A percentile compares a stretch with the other conserved stretches of the same genome.
phyloP scores from a whole-genome alignment of 345 rosid genomes.

The Clarkia xantiana region DNA sequence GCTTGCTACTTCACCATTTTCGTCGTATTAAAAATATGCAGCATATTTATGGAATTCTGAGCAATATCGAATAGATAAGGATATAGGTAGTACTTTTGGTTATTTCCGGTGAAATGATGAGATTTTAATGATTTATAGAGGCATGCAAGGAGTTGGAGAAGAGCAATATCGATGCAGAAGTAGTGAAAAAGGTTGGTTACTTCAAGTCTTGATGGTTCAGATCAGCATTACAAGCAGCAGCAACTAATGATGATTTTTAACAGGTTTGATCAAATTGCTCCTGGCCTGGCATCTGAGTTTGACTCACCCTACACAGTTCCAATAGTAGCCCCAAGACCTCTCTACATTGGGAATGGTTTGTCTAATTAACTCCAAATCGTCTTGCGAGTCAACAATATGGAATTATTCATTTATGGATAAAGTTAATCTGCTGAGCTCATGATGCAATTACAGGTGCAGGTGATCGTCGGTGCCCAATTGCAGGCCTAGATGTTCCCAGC shows the following conservation, averaged over 20 bases:
- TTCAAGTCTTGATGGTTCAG: too few relatives aligned
- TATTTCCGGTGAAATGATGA: neutral
- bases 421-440: neutral
- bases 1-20: too few relatives aligned
- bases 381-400: neutral
- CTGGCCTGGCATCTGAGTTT: conserved; percentile 60
- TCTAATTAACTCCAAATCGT: neutral
- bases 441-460: conserved; percentile 38
- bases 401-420: neutral
- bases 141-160: conserved; percentile 58
- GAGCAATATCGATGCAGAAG: conserved; percentile 51
- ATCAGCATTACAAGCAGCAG: too few relatives aligned
- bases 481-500: conserved; percentile 38
- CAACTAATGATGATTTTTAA: neutral
- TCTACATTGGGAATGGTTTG: conserved; percentile 58
- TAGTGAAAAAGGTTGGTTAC: conserved; percentile 55
- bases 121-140: conserved; percentile 28
- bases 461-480: conserved; percentile 76
- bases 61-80: neutral
- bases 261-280: conserved; percentile 93
- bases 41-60: neutral
- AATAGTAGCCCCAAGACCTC: conserved; percentile 55
- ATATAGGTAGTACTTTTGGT: neutral
- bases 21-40: too few relatives aligned
- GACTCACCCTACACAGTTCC: conserved; percentile 64